Base-by-base conservation (phyloP, 208 protist species). In the Leptomonas pyrrhocoris region DNA sequence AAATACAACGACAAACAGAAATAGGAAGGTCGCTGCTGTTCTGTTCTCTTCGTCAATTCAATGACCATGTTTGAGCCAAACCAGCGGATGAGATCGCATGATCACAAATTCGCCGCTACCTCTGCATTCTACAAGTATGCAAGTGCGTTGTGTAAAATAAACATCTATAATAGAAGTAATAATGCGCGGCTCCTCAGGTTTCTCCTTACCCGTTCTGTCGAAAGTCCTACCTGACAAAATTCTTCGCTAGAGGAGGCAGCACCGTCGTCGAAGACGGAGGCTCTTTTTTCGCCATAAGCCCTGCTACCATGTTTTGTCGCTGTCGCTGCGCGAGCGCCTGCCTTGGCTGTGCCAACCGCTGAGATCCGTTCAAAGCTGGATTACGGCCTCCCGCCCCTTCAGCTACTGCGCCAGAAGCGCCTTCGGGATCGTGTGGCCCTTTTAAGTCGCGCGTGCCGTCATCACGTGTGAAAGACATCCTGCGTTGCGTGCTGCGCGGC, bases 281-380 rank as follows among this genome's bases (percentile, higher is more conserved):
- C 15, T 19, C 45, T 13, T 57, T 67, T 0, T 15, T 48, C 4
- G 45, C 61, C 2, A 6, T 53, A 2, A 67, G 48, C 9, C 31
- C 46, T 4, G 34, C 19, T 23, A 23, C 9, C 6, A 57, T 13
- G n/a, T 16, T 67, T 13, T n/a, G 46, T 28, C 36, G 61, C 34
- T 55, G 61, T 23, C 56, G 54, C 62, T 34, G 63, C 12, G n/a
- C 49, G 38, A 54, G 57, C 42, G 51, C 36, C 34, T 50, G 68
- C 43, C 56, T 56, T 18, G 16, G 51, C 25, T 27, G 68, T 16
- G 48, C 50, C 55, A 58, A 45, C 19, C 23, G 70, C 34, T 43
- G 8, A 6, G 36, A 21, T n/a, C n/a, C 48, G 38, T 38, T 63
- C 28, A 7, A 13, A 18, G 36, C 13, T 34, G 15, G 55, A 23